Evolutionary conservation across 2,329 filamentous ascomycete genomes (phyloP), one percentile per base, ranked within the genome.

Genomic region (Verticillium zaregamsianum): DNA sequence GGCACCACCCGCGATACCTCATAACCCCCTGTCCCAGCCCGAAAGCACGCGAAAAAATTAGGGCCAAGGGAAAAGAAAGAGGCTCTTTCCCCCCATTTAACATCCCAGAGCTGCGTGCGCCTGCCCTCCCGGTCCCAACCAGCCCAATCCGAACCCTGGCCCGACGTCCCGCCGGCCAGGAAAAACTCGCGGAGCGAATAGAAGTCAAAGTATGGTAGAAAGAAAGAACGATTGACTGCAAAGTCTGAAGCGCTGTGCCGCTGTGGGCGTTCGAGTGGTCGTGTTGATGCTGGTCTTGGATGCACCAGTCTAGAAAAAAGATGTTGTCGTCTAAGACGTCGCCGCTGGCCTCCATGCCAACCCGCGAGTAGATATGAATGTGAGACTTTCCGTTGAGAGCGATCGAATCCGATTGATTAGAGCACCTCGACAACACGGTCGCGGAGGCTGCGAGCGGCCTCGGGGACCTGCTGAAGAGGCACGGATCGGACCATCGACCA

Each of bases 391-490:
- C 28, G 8, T 55, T 17, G 28, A 55, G 23, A 55, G 3, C 6
- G 25, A 32, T 32, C 20, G 15, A 55, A 32, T 32, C 15, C 31
- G 6, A 32, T 55, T 7, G 8, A 55, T 65, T 57, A 70, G 62
- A 65, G 58, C 33, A 70, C 66, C 63, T 73, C 70, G 31, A 73
- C 67, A 28, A 72, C 63, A 40, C 68, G 68, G 35, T 57, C 60
- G 57, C 59, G 65, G n/a, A 66, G 52, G 59, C 62, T 61, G 56
- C 58, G 58, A 17, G 64, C 62, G 49, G 62, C 57, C 3, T 59
- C 58, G 15, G 63, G 63, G 39, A 62, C 63, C 23, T 62, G 57
- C 14, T 65, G 60, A 7, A 60, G 23, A n/a, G 40, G 59, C 23
- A 64, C 60, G 5, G 64, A 67, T 40, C 61, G 62, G 23, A 67